These are phyloP conservation scores for Ceratocystis eucalypticola DNA, from an alignment of 2,329 filamentous ascomycete species.

Conservation along the genomic window DNA sequence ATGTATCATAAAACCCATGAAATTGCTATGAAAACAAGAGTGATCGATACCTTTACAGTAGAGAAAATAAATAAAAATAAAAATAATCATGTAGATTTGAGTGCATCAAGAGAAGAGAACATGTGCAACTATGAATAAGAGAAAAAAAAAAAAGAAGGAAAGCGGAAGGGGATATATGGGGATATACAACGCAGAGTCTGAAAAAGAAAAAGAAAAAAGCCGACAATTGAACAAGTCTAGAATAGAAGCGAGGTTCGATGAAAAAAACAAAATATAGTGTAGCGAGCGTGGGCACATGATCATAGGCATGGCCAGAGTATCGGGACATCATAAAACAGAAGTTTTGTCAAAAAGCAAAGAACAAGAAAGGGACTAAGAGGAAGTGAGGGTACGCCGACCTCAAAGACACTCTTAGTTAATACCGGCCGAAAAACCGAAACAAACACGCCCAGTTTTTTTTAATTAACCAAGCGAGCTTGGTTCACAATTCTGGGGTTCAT, in stretches of 20 bases:
- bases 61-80: neutral
- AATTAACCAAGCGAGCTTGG: slow-evolving; percentile 2
- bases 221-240: slow-evolving; percentile 11
- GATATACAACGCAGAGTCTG: neutral
- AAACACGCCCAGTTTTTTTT: neutral
- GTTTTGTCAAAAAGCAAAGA: slow-evolving; percentile 15
- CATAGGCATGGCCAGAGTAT: slow-evolving; percentile 15
- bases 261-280: neutral
- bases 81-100: neutral
- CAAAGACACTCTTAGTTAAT: neutral
- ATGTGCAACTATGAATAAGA: neutral
- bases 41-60: neutral
- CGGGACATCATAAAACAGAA: slow-evolving; percentile 12
- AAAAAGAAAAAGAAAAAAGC: neutral
- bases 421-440: neutral
- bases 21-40: neutral
- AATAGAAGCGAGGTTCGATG: slow-evolving; percentile 1
- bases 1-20: neutral
- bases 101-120: neutral
- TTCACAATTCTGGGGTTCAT: slow-evolving; percentile 27
- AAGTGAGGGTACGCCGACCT: neutral
- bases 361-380: neutral
- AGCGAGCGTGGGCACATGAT: slow-evolving; percentile 12
- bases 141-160: neutral
- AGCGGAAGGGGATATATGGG: neutral